Base-by-base conservation (phyloP, 2,329 filamentous ascomycete genomes). In the Pseudogymnoascus sp. region DNA sequence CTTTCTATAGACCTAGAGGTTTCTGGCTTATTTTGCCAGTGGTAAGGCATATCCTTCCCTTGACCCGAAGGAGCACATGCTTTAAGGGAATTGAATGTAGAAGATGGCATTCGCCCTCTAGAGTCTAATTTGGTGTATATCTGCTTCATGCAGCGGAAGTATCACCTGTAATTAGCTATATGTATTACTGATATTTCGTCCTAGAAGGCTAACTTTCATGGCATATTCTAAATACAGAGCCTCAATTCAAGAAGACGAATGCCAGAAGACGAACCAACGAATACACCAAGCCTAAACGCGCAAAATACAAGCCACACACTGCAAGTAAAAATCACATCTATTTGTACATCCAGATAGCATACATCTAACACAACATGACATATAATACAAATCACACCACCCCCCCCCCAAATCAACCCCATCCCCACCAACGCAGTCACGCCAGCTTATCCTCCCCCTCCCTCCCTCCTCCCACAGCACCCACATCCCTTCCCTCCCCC, bases 341-440 rank as follows among this genome's bases (percentile, higher is more conserved):
- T 53, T 53, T 53, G 43, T 53, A 53, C 43, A 53, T 53, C 23
- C 43, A 53, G 43, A 53, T 53, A 53, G 23, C 43, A 53, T 53
- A 53, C 43, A 53, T 53, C 43, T 53, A 53, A 53, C 43, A 53
- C 43, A 53, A 53, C 43, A 53, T 53, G 43, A 31, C 43, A 53
- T 53, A 53, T 53, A 53, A 53, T 53, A 53, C 43, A 53, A 28
- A 53, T 53, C 43, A 14, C 23, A 28, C 3, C 7, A 6, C 28
- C 28, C 5, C 23, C 2, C 9, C 43, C 12, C 12, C n/a, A n/a
- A n/a, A 4, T 53, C 43, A 53, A 31, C 28, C 43, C 43, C 43
- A 53, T 31, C 16, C 56, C 56, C 56, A 60, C 56, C 56, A 60
- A 60, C 56, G 56, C 14, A 60, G 56, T 60, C 56, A 60, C 31